phyloP scores from a whole-genome alignment of 805 yeast genomes.

The Ogataea methanolica region DNA sequence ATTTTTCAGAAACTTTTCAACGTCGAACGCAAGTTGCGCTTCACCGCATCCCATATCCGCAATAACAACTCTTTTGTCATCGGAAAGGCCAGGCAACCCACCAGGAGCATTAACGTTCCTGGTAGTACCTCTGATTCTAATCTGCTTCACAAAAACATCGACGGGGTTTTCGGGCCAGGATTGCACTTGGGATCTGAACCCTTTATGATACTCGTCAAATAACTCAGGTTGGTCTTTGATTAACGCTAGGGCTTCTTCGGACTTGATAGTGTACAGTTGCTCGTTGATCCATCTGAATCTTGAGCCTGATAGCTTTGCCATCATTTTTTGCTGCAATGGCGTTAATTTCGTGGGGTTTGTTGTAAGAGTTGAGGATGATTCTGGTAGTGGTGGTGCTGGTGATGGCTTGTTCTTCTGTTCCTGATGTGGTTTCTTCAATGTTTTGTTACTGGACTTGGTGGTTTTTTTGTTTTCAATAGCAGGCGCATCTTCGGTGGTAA shows the following conservation, averaged over 20 bases:
- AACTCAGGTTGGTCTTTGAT: conserved; percentile 79
- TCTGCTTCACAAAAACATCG: conserved; percentile 74
- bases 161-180: conserved; percentile 99
- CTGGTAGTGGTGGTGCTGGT: background rate
- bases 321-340: conserved; percentile 91
- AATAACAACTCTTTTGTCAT: conserved; percentile 59
- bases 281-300: conserved; percentile 98
- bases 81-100: conserved; percentile 73
- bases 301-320: conserved; percentile 90
- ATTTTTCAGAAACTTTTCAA: conserved; percentile 42
- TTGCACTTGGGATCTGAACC: conserved; percentile 91
- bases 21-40: conserved; percentile 76
- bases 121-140: conserved; percentile 53
- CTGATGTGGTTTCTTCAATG: background rate
- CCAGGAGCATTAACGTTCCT: conserved; percentile 89
- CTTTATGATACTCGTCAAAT: conserved; percentile 92
- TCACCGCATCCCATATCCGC: conserved; percentile 99
- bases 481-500: background rate
- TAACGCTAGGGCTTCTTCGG: conserved; percentile 69
- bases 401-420: background rate
- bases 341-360: conserved; percentile 40
- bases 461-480: background rate
- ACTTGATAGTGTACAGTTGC: conserved; percentile 83
- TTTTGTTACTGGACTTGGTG: background rate
- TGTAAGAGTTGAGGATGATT: background rate